Conservation (phyloP, 169 alveolate genomes). For the Cryptosporidium parvum region DNA sequence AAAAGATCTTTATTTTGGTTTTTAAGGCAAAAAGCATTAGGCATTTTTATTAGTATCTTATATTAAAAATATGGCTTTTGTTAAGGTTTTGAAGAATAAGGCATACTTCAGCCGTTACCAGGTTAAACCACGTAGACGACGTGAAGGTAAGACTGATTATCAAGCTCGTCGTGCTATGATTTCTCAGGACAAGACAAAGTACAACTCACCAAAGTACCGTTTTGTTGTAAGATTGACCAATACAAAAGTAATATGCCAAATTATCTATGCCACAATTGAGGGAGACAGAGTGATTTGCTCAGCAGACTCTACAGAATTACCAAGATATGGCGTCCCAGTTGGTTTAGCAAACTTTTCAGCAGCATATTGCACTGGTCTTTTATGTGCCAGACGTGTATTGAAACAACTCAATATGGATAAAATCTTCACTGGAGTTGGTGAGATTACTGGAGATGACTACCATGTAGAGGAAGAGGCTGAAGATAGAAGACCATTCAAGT, state of each 20-base stretch:
- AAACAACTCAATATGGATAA: constrained; percentile 92
- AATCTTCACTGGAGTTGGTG: constrained; percentile 93
- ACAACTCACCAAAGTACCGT: constrained; percentile 99
- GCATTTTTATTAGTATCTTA: constrained; percentile 37
- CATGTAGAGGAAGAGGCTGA: constrained; percentile 94
- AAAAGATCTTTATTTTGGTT: constrained; percentile 2
- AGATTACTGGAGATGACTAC: constrained; percentile 95
- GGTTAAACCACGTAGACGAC: constrained; percentile 98
- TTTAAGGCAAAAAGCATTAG: constrained; percentile 33
- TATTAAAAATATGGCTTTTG: constrained; percentile 93
- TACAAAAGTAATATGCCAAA: constrained; percentile 95
- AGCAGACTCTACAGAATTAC: constrained; percentile 97
- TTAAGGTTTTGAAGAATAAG: constrained; percentile 96
- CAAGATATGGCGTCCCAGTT: constrained; percentile 96
- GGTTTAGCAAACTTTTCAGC: constrained; percentile 99
- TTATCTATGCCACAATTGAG: constrained; percentile 95
- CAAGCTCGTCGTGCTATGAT: constrained; percentile 97
- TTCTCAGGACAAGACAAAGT: constrained; percentile 98
- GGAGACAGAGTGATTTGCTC: constrained; percentile 97
- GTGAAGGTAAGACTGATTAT: constrained; percentile 99
- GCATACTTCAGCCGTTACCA: constrained; percentile 99
- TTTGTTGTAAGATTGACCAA: constrained; percentile 98
- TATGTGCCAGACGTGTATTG: constrained; percentile 97
- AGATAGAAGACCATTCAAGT: constrained; percentile 98
- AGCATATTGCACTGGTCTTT: constrained; percentile 99